These are phyloP conservation scores for Daldinia decipiens DNA, from an alignment of 495 filamentous ascomycete genomes.

Conservation along the genomic window DNA sequence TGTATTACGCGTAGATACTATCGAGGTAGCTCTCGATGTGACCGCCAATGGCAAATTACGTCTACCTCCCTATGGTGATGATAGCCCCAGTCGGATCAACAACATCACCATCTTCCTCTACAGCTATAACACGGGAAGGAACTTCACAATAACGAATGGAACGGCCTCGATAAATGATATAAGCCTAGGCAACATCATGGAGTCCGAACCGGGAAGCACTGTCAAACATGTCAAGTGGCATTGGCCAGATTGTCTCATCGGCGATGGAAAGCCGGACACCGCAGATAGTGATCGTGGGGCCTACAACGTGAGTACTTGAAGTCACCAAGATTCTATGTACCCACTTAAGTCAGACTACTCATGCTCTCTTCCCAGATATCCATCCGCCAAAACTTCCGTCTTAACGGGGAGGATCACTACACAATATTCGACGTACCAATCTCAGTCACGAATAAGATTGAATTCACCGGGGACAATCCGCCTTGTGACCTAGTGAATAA, in stretches of 20 bases:
- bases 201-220: constrained; percentile 68
- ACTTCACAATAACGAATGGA: constrained; percentile 76
- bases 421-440: constrained; percentile 76
- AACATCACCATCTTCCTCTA: constrained; percentile 74
- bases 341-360: constrained; percentile 4
- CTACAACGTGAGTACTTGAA: constrained; percentile 57
- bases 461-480: constrained; percentile 50
- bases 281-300: constrained; percentile 54
- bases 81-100: constrained; percentile 64
- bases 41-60: constrained; percentile 69
- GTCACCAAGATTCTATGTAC: not conserved
- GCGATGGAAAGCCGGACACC: constrained; percentile 57
- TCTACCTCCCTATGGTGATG: constrained; percentile 63
- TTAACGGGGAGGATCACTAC: constrained; percentile 70
- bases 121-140: constrained; percentile 66
- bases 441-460: constrained; percentile 71
- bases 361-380: constrained; percentile 59
- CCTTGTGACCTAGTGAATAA: constrained; percentile 61
- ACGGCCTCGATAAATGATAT: constrained; percentile 63
- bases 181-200: constrained; percentile 69
- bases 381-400: constrained; percentile 72
- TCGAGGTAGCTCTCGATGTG: constrained; percentile 74
- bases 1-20: constrained; percentile 55
- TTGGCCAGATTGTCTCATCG: constrained; percentile 73
- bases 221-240: constrained; percentile 76